phyloP scores from a whole-genome alignment of 202 grass and related monocot species.

The Zoysia matrella region DNA sequence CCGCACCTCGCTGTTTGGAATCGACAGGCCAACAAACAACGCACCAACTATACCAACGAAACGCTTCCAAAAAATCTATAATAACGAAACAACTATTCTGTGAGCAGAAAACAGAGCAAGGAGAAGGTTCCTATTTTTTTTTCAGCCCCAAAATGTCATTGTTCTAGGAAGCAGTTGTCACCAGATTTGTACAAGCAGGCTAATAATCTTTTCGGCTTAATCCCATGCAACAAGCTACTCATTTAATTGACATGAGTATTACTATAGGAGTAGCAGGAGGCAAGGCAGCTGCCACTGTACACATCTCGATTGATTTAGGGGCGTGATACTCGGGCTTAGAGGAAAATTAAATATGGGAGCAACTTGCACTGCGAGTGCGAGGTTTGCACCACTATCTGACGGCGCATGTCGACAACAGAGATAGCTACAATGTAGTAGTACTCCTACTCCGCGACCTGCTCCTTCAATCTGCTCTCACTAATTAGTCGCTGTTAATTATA shows the following conservation, averaged over 20 bases:
- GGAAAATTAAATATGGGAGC: no score
- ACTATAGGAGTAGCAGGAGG: neutral
- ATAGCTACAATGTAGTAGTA: neutral
- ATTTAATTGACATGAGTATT: neutral
- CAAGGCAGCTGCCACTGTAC: constrained; percentile 34
- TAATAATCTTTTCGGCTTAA: constrained; percentile 34
- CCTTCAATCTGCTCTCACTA: neutral
- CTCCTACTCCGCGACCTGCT: neutral
- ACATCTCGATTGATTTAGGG: neutral
- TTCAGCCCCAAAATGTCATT: constrained; percentile 31
- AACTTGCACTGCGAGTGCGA: no score
- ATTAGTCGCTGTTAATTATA: no score
- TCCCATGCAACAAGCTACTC: constrained; percentile 21
- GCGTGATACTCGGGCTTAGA: no score
- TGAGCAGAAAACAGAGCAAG: neutral
- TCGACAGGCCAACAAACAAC: constrained; percentile 20
- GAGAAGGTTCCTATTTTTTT: no score
- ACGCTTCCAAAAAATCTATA: no score
- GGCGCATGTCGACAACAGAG: neutral
- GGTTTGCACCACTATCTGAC: neutral
- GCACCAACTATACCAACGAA: neutral
- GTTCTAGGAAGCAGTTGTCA: constrained; percentile 23
- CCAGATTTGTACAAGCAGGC: neutral
- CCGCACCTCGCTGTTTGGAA: neutral
- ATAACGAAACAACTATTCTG: neutral